Evolutionary conservation across 2,329 filamentous ascomycete genomes (phyloP), one percentile per base, ranked within the genome.

Genomic region (Chrysoporthe puriensis): DNA sequence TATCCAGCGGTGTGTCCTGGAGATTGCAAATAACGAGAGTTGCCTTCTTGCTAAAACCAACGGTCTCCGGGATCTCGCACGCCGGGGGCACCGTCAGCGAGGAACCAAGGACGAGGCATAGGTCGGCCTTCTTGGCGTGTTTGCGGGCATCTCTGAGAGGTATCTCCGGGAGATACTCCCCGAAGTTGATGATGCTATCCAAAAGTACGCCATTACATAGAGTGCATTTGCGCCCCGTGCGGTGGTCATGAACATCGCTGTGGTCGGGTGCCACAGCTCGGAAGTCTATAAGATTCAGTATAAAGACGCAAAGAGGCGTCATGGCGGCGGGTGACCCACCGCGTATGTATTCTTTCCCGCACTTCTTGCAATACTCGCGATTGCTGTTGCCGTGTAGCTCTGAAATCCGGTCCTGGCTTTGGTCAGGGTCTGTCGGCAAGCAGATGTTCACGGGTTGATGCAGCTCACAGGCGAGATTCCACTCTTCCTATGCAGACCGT

Each of bases 351-450:
- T 84, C 80, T 42, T 82, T 81, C 0, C 77, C 78, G 46, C 81
- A 84, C 11, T 79, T 76, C 54, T 78, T 77, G 70, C 82, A 84
- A 40, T 73, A 79, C 63, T 84, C 82, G 0, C 78, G 77, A 54
- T 83, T 84, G 46, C 77, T 83, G 58, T 84, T 84, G 0, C 82
- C 81, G 42, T 84, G 82, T 0, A 84, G 75, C 65, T 84, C 82
- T 0, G 82, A 82, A 57, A 84, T 82, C 11, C 63, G 77, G 8
- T 79, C 75, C 81, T 83, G 52, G 4, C 6, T 9, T 4, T 6
- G 54, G 32, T 57, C 40, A 34, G 50, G n/a, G 34, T 16, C 13
- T 9, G n/a, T 11, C 8, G 16, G 14, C 6, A 32, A 11, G 21
- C 8, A 7, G 16, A 44, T 18, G n/a, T 16, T n/a, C 46, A 52